Base-by-base conservation (phyloP, 257 asterid genomes). In the Leptodermis oblonga region DNA sequence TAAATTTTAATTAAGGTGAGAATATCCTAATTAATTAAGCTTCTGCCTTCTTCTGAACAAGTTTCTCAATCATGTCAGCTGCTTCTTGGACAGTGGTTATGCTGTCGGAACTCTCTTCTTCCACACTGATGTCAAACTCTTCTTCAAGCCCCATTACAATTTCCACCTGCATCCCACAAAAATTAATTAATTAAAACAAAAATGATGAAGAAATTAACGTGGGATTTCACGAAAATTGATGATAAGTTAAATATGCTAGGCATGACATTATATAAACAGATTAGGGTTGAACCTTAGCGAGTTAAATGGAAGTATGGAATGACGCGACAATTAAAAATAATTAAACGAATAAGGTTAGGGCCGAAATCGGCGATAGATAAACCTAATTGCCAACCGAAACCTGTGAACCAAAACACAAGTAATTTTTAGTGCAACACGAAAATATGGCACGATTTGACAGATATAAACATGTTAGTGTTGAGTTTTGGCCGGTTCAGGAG, bases 61-160 rank as follows among this genome's bases (percentile, higher is more conserved):
- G 89, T 55, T 77, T 78, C 37, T 90, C 96, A 26, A 90, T 88
- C 79, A 88, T 67, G 53, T 90, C 96, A 14, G 97, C 97, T 7
- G 96, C 97, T 71, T 86, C 90, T 76, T 86, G 85, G 45, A 90
- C 87, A 10, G 88, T 86, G 11, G 87, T 77, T 61, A 90, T 88
- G 64, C 74, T 84, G 80, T 86, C 92, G 0, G 95, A 79, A 63
- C 75, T 88, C 74, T 86, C 94, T 33, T 90, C 96, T 66, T 86
- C 94, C 77, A 90, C 90, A 0, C 59, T 82, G 45, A 90, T 90
- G 30, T 78, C 82, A 52, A 90, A 90, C 72, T 77, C 90, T 67
- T 86, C 92, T 77, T 90, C 96, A 18, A 90, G 76, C 69, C 87
- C 87, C 96, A 90, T 86, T 5, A 90, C 97, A 23, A 90, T 90